Evolutionary conservation across 768 basidiomycete species (phyloP).

Genomic region (Mycena albidolilacea): DNA sequence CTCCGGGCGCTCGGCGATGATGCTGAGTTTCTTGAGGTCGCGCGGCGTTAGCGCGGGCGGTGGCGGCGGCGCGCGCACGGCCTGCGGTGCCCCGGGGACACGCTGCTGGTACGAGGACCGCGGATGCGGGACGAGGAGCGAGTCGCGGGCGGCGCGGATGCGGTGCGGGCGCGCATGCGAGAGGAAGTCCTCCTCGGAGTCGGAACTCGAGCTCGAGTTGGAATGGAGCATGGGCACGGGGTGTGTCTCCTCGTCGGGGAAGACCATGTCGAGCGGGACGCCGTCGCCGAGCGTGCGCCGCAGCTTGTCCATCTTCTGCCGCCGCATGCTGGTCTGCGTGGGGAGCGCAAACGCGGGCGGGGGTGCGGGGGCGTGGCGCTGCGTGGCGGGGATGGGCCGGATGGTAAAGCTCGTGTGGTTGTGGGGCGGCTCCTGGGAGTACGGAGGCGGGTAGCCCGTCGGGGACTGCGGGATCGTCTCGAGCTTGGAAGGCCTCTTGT

Average conservation of each 20-base stretch:
- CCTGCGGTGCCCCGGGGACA: background rate
- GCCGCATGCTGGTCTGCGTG: constrained; percentile 57
- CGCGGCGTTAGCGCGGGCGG: constrained; percentile 22
- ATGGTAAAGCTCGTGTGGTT: constrained; percentile 41
- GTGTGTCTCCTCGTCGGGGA: constrained; percentile 52
- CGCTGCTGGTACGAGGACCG: background rate
- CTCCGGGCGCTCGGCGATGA: constrained; percentile 38
- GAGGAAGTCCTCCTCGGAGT: constrained; percentile 29
- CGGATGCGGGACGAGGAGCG: constrained; percentile 21
- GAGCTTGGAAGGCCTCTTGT: constrained; percentile 27
- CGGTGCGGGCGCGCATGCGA: constrained; percentile 8
- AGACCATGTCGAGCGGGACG: constrained; percentile 74
- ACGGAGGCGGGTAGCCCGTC: constrained; percentile 31
- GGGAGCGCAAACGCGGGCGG: constrained; percentile 58
- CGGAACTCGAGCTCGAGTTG: background rate
- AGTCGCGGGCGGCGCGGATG: background rate
- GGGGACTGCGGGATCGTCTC: constrained; percentile 39
- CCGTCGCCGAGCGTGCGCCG: constrained; percentile 74
- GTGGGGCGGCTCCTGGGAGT: constrained; percentile 33
- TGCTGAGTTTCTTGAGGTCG: constrained; percentile 37
- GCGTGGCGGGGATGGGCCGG: constrained; percentile 40
- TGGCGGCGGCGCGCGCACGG: constrained; percentile 19
- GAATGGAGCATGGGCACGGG: constrained; percentile 18
- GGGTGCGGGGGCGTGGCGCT: constrained; percentile 35
- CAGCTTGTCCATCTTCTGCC: constrained; percentile 75